A percentile compares a stretch with the other conserved stretches of the same genome.
Evolutionary conservation across 2,329 filamentous ascomycete species (phyloP).

Genomic region (Blastomyces silverae): DNA sequence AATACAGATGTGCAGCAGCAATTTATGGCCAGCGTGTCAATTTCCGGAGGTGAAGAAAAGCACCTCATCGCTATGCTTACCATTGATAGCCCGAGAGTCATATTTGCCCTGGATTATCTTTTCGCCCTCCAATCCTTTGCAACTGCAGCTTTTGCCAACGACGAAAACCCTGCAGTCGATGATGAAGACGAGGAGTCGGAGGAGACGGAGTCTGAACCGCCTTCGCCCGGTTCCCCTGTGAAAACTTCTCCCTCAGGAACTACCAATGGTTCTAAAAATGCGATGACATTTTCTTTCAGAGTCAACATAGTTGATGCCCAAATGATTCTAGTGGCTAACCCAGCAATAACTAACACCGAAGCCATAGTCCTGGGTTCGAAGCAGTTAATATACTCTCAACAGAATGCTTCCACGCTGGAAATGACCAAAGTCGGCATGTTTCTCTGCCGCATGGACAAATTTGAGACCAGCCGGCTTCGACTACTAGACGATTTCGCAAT

Average conservation of each 20-base stretch:
- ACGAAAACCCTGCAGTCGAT: conserved; percentile 41
- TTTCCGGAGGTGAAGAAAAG: conserved; percentile 74
- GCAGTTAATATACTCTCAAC: conserved; percentile 84
- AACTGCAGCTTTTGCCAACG: conserved; percentile 57
- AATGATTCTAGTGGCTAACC: conserved; percentile 92
- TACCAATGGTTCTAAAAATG: conserved; percentile 27
- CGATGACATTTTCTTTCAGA: conserved; percentile 76
- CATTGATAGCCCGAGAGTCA: conserved; percentile 87
- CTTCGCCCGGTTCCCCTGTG: conserved; percentile 2
- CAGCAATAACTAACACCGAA: conserved; percentile 80
- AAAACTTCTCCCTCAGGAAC: conserved; percentile 1
- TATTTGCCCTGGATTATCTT: conserved; percentile 91
- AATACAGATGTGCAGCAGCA: conserved; percentile 90
- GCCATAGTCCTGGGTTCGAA: conserved; percentile 93
- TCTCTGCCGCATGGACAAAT: conserved; percentile 94
- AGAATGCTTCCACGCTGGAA: conserved; percentile 89
- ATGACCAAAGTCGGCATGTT: conserved; percentile 97
- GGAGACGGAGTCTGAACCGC: conserved; percentile 21
- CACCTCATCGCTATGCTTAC: conserved; percentile 86
- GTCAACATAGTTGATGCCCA: conserved; percentile 95
- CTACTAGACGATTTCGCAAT: conserved; percentile 97
- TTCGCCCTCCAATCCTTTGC: conserved; percentile 82
- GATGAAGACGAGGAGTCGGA: conserved; percentile 30
- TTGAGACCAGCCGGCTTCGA: conserved; percentile 79
- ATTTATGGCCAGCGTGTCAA: conserved; percentile 94